Percentiles rank a stretch among this genome's conserved stretches.
Conservation (phyloP, 306 rosid genomes). For the Macrotyloma uniflorum region DNA sequence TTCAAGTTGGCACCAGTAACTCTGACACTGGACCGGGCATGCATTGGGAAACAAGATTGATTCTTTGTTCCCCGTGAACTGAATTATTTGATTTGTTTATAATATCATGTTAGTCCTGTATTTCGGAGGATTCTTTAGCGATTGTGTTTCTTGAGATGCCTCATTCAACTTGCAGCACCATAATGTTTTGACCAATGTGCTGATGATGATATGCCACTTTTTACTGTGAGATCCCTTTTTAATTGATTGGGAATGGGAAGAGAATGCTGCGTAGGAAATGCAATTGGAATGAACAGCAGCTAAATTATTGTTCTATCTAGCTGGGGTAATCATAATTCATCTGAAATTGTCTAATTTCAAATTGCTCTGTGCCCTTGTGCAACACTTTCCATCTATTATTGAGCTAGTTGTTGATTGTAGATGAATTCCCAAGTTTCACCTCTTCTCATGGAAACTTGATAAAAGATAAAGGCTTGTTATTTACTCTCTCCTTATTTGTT, state of each 20-base stretch:
- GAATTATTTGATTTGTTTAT: constrained; percentile 31
- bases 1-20: constrained; percentile 39
- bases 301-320: neutral
- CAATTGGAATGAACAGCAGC: constrained; percentile 22
- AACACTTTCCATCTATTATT: neutral
- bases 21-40: constrained; percentile 12
- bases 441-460: neutral
- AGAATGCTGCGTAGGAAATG: neutral
- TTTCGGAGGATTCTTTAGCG: constrained; percentile 31
- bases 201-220: neutral
- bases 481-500: neutral
- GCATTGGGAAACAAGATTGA: constrained; percentile 27
- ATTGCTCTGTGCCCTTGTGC: neutral
- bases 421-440: neutral
- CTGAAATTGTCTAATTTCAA: neutral
- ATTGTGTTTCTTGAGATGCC: constrained; percentile 8
- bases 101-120: constrained; percentile 1
- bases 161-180: constrained; percentile 26
- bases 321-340: neutral
- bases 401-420: neutral
- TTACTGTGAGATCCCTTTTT: neutral
- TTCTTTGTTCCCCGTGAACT: constrained; percentile 25
- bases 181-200: constrained; percentile 20
- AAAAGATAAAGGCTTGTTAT: neutral
- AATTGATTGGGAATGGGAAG: neutral